Evolutionary conservation across 23 red algal genomes (phyloP), one percentile per base, ranked within the genome.

Genomic region (Gracilaria gracilis): DNA sequence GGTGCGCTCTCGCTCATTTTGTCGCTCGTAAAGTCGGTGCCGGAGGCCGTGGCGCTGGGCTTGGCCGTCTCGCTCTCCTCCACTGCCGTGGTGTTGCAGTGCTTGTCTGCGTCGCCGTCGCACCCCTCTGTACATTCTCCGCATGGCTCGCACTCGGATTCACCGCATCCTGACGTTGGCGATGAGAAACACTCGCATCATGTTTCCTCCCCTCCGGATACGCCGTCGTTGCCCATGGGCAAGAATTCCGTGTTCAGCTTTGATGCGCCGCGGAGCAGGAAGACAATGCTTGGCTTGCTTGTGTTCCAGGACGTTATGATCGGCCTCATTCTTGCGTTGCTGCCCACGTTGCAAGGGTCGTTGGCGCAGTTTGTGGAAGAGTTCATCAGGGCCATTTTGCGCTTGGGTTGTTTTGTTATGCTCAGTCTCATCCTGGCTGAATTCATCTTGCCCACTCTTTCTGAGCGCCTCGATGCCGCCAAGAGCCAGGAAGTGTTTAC

Each of bases 291-390:
- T 21, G 94, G 84, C 20, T 55, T 96, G 40, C 83, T 96, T 33
- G 88, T 96, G 7, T 93, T 96, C 64, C 94, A 96, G 57, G 94
- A 96, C 72, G 84, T 96, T 19, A 92, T 87, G 94, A 96, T 96
- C 24, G 94, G 94, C 17, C 53, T 96, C 49, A 96, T 96, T 83
- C 61, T 96, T 27, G 94, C 94, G 32, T 57, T 96, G 34, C 72
- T 96, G 32, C 94, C 94, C 23, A 92, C 94, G 21, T 67, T 96
- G 27, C 69, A 83, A 25, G 94, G 94, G 14, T 79, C 87, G 4
- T n/a, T 84, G 12, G 67, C 69, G 15, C 82, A 91, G 77, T 96
- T 96, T 75, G 25, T 85, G 14, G 89, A 96, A 25, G 87, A 96
- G 51, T 50, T 91, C 35, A 36, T 96, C 5, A 82, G 77, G 15